Evolutionary conservation across 164 flowering plant genomes (phyloP).

Genomic region (Annona cherimola): DNA sequence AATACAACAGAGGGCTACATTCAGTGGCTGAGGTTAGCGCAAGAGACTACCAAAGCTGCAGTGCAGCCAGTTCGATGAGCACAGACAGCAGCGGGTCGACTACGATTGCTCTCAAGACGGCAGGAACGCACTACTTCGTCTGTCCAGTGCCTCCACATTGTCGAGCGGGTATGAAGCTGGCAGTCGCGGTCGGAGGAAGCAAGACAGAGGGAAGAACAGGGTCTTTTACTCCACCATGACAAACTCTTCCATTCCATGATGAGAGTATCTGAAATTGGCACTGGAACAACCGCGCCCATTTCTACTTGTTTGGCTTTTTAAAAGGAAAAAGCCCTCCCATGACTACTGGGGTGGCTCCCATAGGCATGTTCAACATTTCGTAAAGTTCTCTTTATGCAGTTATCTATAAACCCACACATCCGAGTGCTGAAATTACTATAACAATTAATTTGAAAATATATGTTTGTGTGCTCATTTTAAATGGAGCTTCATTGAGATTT

Average conservation of each 20-base stretch:
- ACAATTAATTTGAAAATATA: background rate
- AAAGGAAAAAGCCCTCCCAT: background rate
- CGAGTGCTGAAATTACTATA: slow-evolving; percentile 7
- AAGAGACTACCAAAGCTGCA: slow-evolving; percentile 41
- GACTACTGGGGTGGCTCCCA: slow-evolving; percentile 11
- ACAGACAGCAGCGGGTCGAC: slow-evolving; percentile 35
- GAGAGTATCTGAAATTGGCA: slow-evolving; percentile 1
- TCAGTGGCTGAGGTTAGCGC: slow-evolving; percentile 42
- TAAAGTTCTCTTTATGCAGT: slow-evolving; percentile 9
- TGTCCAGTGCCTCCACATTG: slow-evolving; percentile 44
- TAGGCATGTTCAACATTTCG: slow-evolving; percentile 7
- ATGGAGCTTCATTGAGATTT: background rate
- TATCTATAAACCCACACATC: background rate
- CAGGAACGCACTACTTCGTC: slow-evolving; percentile 48
- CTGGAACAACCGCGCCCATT: background rate
- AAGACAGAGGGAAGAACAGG: slow-evolving; percentile 1
- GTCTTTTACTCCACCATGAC: slow-evolving; percentile 1
- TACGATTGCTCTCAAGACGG: slow-evolving; percentile 31
- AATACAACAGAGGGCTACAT: slow-evolving; percentile 29
- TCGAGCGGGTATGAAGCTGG: slow-evolving; percentile 44
- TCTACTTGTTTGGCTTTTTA: background rate
- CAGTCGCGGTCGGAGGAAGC: slow-evolving; percentile 26
- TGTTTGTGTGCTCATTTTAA: background rate
- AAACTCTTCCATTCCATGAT: background rate
- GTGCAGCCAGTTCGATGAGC: slow-evolving; percentile 18